Conservation (phyloP, 2,329 filamentous ascomycete genomes). For the Boeremia exigua region DNA sequence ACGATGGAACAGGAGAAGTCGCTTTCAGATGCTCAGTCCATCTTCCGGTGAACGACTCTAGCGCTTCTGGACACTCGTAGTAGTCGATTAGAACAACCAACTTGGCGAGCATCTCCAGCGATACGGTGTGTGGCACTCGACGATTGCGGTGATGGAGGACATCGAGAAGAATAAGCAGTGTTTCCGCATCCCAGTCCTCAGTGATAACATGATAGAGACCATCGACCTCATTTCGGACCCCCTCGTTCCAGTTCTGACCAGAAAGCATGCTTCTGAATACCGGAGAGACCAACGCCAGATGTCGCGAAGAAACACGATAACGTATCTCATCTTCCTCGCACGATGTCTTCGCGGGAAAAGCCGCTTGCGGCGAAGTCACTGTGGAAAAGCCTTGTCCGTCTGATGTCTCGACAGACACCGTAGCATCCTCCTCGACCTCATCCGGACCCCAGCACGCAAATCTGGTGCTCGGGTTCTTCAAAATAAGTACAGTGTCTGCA, state of each 20-base stretch:
- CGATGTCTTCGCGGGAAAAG: neutral
- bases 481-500: neutral
- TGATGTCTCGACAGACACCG: neutral
- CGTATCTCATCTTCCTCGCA: neutral
- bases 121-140: conserved; percentile 49
- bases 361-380: neutral
- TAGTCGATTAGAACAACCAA: conserved; percentile 54
- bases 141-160: conserved; percentile 54
- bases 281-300: conserved; percentile 10
- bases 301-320: conserved; percentile 8
- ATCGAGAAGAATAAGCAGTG: conserved; percentile 52
- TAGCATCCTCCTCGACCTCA: neutral
- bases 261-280: conserved; percentile 5
- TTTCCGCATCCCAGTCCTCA: conserved; percentile 44
- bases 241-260: conserved; percentile 7
- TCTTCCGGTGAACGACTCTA: conserved; percentile 50
- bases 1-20: conserved; percentile 4
- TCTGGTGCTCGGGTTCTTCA: neutral
- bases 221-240: conserved; percentile 8
- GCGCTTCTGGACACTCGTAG: conserved; percentile 52
- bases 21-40: conserved; percentile 46
- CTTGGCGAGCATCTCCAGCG: conserved; percentile 52
- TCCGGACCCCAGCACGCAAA: neutral
- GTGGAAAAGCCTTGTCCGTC: neutral
- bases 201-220: conserved; percentile 17